Evolutionary conservation across 208 protist species (phyloP), one percentile per base, ranked within the genome.

Genomic region (Trypanosoma conorhini): DNA sequence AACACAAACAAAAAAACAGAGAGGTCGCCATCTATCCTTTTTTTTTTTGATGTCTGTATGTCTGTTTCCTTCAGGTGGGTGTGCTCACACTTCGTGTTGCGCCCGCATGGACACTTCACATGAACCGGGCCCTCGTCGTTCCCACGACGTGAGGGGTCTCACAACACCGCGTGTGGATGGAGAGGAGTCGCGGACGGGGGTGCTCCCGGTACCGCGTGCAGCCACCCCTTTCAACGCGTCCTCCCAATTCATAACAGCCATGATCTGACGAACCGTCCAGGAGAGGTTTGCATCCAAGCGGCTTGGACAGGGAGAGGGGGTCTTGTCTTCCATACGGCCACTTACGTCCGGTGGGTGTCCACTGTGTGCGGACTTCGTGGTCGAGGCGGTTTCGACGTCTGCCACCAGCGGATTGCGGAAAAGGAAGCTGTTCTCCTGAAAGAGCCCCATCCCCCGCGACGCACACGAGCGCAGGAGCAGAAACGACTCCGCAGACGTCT

Each of bases 131-230:
- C 7, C 17, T 61, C 56, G 5, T 28, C 42, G 42, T 40, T 61
- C 80, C 50, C 74, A 78, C 24, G 80, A 85, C 22, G 80, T 85
- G 31, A 85, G 52, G 0, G 80, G 80, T 26, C 71, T 63, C 28
- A 46, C 55, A 35, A n/a, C 12, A 28, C 3, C 7, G 19, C n/a
- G 24, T 40, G n/a, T 3, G 22, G 30, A 3, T 31, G 31, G 19
- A 71, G 31, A 30, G n/a, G 62, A 50, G n/a, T 62, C 52, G 4
- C 30, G n/a, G 3, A 31, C 28, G 38, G 8, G 28, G 0, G 42
- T 8, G 4, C 38, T 65, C 46, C 48, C 59, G 8, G 59, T 8
- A 21, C 31, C 4, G 62, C 12, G 19, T 42, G 28, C 21, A 44
- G 22, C 13, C 22, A 33, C 12, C 4, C 33, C 40, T 54, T 59